Base-by-base conservation (phyloP, 1,284 basidiomycete genomes). In the Rhizopogon parksii region DNA sequence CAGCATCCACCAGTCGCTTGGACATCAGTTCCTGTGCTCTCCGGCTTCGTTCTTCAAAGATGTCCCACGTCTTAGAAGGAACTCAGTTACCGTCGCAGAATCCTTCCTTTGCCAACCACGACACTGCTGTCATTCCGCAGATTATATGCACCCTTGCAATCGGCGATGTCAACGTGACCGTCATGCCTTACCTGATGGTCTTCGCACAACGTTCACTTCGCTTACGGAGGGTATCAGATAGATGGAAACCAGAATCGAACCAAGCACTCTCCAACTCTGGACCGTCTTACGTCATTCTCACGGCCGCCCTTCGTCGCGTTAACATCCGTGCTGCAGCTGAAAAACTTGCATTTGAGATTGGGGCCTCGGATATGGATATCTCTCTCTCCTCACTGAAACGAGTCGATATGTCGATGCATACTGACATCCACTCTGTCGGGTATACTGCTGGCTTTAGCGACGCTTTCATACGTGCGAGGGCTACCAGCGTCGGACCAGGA, bases 171-270 rank as follows among this genome's bases (percentile, higher is more conserved):
- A 68, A 71, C n/a, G 58, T 83, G 42, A 68, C 65, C 11, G 68
- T 86, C 6, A 77, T 72, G 32, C 85, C 86, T 11, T 78, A 79
- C 53, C 68, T 86, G 19, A 77, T 88, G 61, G 67, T 72, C 35
- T 85, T 88, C 57, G 73, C 77, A 5, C 82, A 81, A 61, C 71
- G 78, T 53, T 58, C 77, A 32, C 67, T 87, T 15, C 79, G 79
- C 17, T 72, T 80, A 15, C 71, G 57, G 1, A 66, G 52, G 53
- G 63, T 67, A 36, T 63, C 24, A 32, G 11, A 24, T n/a, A 47
- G 24, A 21, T 43, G 11, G 38, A 56, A 7, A n/a, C 55, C 35
- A 36, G 46, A 15, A 51, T 54, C 36, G 51, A 46, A 35, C 11
- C 39, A 17, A 27, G 55, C 60, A 35, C 63, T 46, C 49, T 40